Evolutionary conservation across 106 monocot species (phyloP).

Genomic region (Vanilla planifolia): DNA sequence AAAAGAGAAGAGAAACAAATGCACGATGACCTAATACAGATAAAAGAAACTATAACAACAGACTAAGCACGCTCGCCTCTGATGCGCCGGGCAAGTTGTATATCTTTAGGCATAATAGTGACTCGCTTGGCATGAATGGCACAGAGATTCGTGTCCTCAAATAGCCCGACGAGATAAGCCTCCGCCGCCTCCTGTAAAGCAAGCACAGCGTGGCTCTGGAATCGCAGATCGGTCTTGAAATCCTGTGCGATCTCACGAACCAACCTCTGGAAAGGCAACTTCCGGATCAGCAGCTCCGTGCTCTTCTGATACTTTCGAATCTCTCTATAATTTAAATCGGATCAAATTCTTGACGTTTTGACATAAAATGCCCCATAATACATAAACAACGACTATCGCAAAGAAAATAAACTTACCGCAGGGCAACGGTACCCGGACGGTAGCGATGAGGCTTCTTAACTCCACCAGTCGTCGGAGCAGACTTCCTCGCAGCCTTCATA

Average conservation of each 20-base stretch:
- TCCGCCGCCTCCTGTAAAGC: conserved; percentile 28
- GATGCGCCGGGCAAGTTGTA: conserved; percentile 21
- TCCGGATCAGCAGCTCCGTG: conserved; percentile 16
- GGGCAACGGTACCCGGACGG: too few relatives aligned
- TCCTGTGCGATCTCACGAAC: conserved; percentile 18
- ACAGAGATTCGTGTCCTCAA: conserved; percentile 28
- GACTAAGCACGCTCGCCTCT: conserved; percentile 18
- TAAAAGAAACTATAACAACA: not conserved
- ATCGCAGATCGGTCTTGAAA: conserved; percentile 27
- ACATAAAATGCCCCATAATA: too few relatives aligned
- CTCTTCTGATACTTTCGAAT: conserved; percentile 21
- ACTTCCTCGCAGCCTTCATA: too few relatives aligned
- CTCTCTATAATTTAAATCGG: conserved; percentile 16
- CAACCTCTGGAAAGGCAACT: conserved; percentile 20
- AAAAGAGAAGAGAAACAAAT: too few relatives aligned
- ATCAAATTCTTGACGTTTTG: too few relatives aligned
- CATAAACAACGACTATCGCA: too few relatives aligned
- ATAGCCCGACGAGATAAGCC: conserved; percentile 21
- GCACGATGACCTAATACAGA: too few relatives aligned
- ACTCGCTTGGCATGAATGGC: conserved; percentile 28
- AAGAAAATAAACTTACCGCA: too few relatives aligned
- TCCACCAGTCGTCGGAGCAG: too few relatives aligned
- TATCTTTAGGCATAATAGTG: conserved; percentile 28
- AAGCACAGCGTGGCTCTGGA: conserved; percentile 31
- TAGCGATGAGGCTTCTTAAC: too few relatives aligned